Percentiles rank a stretch among this genome's conserved stretches.
Conservation (phyloP, 2,329 filamentous ascomycete species). For the Blastomyces gilchristii region DNA sequence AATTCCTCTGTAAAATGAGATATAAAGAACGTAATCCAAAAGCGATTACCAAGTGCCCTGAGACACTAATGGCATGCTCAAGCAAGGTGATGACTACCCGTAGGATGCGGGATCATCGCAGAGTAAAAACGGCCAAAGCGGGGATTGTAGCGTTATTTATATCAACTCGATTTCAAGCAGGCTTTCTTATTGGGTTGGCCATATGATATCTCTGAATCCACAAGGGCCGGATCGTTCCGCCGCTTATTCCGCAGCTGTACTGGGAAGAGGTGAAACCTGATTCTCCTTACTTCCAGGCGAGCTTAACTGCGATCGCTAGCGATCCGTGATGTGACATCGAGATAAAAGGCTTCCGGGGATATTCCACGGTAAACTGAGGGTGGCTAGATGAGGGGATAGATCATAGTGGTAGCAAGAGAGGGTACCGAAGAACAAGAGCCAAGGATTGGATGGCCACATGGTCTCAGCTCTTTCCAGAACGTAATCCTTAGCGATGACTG, state of each 20-base stretch:
- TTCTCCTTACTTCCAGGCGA: background rate
- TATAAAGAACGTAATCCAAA: too few relatives aligned
- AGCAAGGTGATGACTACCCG: background rate
- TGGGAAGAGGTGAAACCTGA: background rate
- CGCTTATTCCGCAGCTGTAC: background rate
- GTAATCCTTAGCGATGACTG: too few relatives aligned
- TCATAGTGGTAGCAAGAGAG: too few relatives aligned
- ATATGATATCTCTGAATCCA: background rate
- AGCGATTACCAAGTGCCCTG: too few relatives aligned
- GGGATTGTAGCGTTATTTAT: background rate
- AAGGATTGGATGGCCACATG: too few relatives aligned
- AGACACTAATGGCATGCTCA: background rate
- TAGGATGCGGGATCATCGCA: background rate
- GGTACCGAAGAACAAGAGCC: too few relatives aligned
- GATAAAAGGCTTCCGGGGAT: background rate
- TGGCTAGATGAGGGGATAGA: too few relatives aligned
- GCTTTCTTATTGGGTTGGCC: background rate
- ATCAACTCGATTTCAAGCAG: background rate
- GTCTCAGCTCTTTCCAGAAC: too few relatives aligned
- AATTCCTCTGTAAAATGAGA: too few relatives aligned
- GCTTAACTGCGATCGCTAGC: background rate
- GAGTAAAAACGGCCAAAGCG: background rate
- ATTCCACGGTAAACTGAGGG: background rate
- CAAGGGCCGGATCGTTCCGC: background rate
- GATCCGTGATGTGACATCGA: background rate